These are phyloP conservation scores for Neovahlkampfia damariscottae DNA, from an alignment of 78 protist species.

Conservation along the genomic window DNA sequence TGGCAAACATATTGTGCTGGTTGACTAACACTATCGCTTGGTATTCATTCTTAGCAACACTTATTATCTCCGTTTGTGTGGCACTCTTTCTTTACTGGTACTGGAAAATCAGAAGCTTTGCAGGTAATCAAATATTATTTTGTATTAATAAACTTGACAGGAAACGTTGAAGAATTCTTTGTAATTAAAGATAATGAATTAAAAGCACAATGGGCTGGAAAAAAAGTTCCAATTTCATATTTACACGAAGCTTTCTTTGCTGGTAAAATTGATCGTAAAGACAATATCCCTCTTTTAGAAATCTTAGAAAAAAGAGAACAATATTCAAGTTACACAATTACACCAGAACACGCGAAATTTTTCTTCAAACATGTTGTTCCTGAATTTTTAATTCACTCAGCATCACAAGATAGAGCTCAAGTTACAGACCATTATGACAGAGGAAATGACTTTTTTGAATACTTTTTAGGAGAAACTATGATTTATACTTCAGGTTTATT, in stretches of 20 bases:
- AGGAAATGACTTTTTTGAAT: conserved; percentile 36
- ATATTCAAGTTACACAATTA: conserved; percentile 9
- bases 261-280: conserved; percentile 5
- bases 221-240: conserved; percentile 21
- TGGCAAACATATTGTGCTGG: no score
- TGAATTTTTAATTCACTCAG: not conserved
- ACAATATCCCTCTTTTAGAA: conserved; percentile 4
- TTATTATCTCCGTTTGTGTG: no score
- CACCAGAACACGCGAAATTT: not conserved
- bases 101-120: no score
- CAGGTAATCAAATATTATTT: no score
- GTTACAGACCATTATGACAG: conserved; percentile 36
- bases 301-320: conserved; percentile 12
- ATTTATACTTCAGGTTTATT: conserved; percentile 32
- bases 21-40: no score
- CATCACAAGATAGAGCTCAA: not conserved
- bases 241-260: conserved; percentile 3
- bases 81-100: no score
- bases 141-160: no score
- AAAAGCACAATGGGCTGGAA: not conserved
- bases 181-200: not conserved
- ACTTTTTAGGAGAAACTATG: conserved; percentile 29
- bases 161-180: conserved; percentile 1
- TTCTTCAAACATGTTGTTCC: conserved; percentile 3
- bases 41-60: no score